Evolutionary conservation across 2,329 filamentous ascomycete genomes (phyloP).

Genomic region (Colletotrichum tofieldiae): DNA sequence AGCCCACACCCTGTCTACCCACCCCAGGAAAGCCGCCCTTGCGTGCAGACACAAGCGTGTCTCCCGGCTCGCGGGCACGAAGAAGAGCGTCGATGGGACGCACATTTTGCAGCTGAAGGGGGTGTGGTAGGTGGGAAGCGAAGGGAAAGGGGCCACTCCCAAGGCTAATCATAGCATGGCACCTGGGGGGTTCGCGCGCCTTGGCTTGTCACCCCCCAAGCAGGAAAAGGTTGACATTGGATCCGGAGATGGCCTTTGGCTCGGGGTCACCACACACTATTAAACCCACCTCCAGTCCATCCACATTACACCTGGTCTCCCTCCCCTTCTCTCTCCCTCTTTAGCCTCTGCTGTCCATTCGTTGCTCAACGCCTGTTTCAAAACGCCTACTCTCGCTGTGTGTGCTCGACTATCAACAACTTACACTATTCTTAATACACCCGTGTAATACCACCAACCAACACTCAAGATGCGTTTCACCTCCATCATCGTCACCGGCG

Average conservation of each 20-base stretch:
- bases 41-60: conserved; percentile 26
- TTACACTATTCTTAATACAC: conserved; percentile 44
- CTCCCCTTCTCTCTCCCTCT: conserved; percentile 28
- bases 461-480: conserved; percentile 71
- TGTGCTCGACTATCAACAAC: conserved; percentile 23
- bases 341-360: conserved; percentile 34
- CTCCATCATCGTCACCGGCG: conserved; percentile 64
- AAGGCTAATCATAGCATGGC: conserved; percentile 42
- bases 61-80: conserved; percentile 30
- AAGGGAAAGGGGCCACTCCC: conserved; percentile 19
- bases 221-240: conserved; percentile 30
- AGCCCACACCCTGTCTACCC: conserved; percentile 21
- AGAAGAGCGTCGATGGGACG: conserved; percentile 6
- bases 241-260: conserved; percentile 30
- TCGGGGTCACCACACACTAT: conserved; percentile 30
- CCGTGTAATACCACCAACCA: conserved; percentile 43
- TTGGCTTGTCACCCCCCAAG: conserved; percentile 36
- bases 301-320: not conserved
- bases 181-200: conserved; percentile 31
- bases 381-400: conserved; percentile 36
- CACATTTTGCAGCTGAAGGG: conserved; percentile 11
- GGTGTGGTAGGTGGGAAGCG: conserved; percentile 6
- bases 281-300: conserved; percentile 41
- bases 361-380: conserved; percentile 37
- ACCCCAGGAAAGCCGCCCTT: conserved; percentile 22